phyloP scores from a whole-genome alignment of 2,329 filamentous ascomycete genomes.

The Dothistroma pini region DNA sequence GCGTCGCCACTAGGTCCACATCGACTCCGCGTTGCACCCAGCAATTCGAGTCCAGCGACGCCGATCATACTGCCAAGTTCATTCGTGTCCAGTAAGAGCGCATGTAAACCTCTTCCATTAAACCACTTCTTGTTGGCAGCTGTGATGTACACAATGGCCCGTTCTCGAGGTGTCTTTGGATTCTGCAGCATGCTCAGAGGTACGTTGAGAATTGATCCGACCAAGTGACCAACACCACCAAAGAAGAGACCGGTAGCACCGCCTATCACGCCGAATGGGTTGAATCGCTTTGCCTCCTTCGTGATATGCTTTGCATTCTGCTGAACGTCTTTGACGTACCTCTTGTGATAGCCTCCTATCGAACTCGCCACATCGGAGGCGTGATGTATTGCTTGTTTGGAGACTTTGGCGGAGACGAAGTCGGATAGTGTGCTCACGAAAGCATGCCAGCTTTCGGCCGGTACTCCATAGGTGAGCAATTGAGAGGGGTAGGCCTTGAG shows the following conservation, averaged over 20 bases:
- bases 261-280: conserved; percentile 18
- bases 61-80: conserved; percentile 14
- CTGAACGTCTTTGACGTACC: conserved; percentile 16
- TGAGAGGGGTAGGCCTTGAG: conserved; percentile 14
- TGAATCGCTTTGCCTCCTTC: conserved; percentile 16
- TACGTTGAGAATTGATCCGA: conserved; percentile 15
- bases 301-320: conserved; percentile 13
- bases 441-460: conserved; percentile 15
- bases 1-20: background rate
- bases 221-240: conserved; percentile 16
- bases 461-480: conserved; percentile 19
- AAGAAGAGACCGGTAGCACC: conserved; percentile 18
- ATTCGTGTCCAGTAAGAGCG: conserved; percentile 14
- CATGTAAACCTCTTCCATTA: conserved; percentile 15
- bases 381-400: conserved; percentile 22
- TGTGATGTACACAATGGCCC: conserved; percentile 19
- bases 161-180: conserved; percentile 19
- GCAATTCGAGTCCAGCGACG: conserved; percentile 5
- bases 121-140: conserved; percentile 24
- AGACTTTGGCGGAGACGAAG: conserved; percentile 21
- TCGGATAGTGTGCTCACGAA: conserved; percentile 22
- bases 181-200: conserved; percentile 13
- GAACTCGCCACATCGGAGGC: conserved; percentile 16
- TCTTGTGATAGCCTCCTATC: conserved; percentile 16
- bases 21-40: background rate